These are phyloP conservation scores for Chaetoceros muelleri DNA, from an alignment of 108 stramenopile genomes.

Conservation along the genomic window DNA sequence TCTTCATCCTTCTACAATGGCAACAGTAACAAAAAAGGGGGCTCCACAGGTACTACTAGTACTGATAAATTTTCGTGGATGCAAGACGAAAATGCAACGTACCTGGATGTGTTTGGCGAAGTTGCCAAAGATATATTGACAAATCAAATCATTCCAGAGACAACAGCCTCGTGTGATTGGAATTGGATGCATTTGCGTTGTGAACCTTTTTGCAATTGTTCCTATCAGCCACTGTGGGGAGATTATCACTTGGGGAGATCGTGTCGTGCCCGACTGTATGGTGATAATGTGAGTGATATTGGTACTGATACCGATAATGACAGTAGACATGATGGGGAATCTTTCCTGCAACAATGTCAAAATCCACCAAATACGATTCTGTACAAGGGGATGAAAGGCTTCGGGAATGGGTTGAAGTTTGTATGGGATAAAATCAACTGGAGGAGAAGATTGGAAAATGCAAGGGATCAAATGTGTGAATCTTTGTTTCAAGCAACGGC, in stretches of 20 bases:
- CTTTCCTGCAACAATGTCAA: background rate
- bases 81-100: constrained; percentile 53
- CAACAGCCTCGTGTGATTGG: constrained; percentile 42
- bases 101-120: constrained; percentile 77
- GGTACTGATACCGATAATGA: background rate
- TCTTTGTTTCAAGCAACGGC: background rate
- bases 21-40: too few relatives aligned
- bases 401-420: background rate
- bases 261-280: constrained; percentile 30
- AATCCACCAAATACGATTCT: background rate
- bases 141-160: constrained; percentile 42
- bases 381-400: background rate
- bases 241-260: constrained; percentile 75
- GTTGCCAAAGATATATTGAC: constrained; percentile 73
- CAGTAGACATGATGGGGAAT: background rate
- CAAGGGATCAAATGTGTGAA: background rate
- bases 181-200: constrained; percentile 67
- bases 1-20: too few relatives aligned
- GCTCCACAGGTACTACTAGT: too few relatives aligned
- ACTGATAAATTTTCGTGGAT: constrained; percentile 3
- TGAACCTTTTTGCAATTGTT: constrained; percentile 71
- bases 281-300: background rate
- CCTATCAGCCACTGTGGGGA: constrained; percentile 37
- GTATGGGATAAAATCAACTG: background rate
- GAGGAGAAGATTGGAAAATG: background rate